Evolutionary conservation across 1,139 yeast species (phyloP), one percentile per base, ranked within the genome.

Genomic region (Pichia inconspicua): DNA sequence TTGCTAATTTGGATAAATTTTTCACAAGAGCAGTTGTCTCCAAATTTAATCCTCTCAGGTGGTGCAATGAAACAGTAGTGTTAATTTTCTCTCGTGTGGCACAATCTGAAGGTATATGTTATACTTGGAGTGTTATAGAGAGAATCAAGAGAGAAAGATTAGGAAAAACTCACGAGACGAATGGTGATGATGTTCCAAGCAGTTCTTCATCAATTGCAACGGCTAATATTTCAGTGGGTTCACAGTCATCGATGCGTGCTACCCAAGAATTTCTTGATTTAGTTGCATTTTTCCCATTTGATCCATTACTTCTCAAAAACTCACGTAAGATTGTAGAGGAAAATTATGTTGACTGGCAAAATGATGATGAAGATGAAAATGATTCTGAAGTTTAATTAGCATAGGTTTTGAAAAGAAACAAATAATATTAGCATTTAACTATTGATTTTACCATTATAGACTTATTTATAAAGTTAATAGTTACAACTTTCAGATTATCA

Each of bases 221-320:
- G 27, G 40, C 48, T 31, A 28, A 50, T 19, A 7, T 53, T 52
- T 45, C 50, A 5, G 25, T 17, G 27, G 48, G 53, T 19, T 48
- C 55, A 36, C 45, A 37, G 27, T 44, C 52, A 5, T 42, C 50
- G 25, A 46, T 54, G 39, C 52, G 54, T 43, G 64, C 60, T 48
- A 60, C 63, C 37, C 92, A 85, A 62, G 96, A 89, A 61, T 88
- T 87, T 62, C 77, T 86, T 56, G 95, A 88, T 62, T 70, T 89
- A 48, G 96, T 89, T 63, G 90, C 94, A 14, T 92, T 88, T 64
- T 92, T 92, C 67, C 98, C 98, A 12, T 92, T 87, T 64, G 98
- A 92, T 69, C 98, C 98, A 1, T 68, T 92, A 55, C 80, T 85
- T 45, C 73, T 92, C 54, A 85, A 83, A 42, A 67, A 66, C 25